Evolutionary conservation across 768 basidiomycete species (phyloP), one percentile per base, ranked within the genome.

Genomic region (Agaricus subrufescens): DNA sequence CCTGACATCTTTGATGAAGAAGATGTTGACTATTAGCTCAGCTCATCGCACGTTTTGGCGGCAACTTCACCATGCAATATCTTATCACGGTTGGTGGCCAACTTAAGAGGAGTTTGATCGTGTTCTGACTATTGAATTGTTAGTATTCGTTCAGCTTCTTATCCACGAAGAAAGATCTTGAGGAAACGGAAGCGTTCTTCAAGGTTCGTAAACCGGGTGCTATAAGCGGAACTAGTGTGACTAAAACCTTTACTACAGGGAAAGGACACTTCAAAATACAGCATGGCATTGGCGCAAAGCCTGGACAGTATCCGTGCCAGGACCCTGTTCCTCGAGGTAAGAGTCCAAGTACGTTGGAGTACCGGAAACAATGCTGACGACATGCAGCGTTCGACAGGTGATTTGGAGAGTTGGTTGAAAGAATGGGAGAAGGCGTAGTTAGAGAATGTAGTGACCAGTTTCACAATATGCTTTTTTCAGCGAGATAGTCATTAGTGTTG

Each of bases 221-320:
- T 60, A 53, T 46, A 58, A 57, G 54, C 50, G 7, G 40, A 19
- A 40, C 59, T 66, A 63, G 66, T 60, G 57, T 19, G 9, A 46
- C 50, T 52, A 66, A 52, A 60, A 67, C 54, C 46, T 38, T 51
- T 27, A 45, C 34, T 57, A 30, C 57, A 87, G 83, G 75, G 75
- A 65, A 87, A 83, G 69, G 84, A 90, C 68, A 83, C 77, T 5
- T 83, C 85, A 51, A 88, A 85, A 68, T 91, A 83, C 71, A 73
- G 77, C 62, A 73, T 86, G 66, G 72, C 77, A 2, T 72, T 92
- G 45, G 75, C 79, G 1, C 90, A 94, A 66, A 76, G 80, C 5
- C 62, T 91, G 62, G 92, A 94, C 62, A 75, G 75, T 1, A 82
- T 94, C 61, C 74, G 76, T 5, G 78, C 87, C 1, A 79, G 79